Conservation (phyloP, 2,329 filamentous ascomycete genomes). For the Karstenula rhodostoma region DNA sequence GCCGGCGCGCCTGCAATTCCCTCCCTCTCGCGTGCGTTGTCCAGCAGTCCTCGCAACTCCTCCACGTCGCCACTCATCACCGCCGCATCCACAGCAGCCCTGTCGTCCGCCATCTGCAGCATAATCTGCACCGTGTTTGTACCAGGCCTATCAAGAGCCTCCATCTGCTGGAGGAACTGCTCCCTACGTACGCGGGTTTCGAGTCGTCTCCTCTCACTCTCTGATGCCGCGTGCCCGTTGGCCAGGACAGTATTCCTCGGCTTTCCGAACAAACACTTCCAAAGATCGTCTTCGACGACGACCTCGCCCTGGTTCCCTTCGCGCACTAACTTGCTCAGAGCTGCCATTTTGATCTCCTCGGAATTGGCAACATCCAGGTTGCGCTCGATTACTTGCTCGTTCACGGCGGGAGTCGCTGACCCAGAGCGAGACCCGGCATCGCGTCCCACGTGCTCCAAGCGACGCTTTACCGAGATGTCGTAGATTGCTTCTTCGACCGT, state of each 20-base stretch:
- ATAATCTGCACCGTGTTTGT: too few species aligned
- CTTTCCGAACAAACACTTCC: conserved; percentile 85
- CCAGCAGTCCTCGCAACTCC: background rate
- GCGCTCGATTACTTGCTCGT: conserved; percentile 60
- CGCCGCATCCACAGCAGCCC: background rate
- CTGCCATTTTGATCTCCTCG: conserved; percentile 78
- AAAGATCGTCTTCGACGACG: conserved; percentile 80
- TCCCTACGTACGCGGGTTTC: conserved; percentile 1
- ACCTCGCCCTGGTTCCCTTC: conserved; percentile 78
- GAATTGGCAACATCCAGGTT: conserved; percentile 84
- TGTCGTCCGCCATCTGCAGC: background rate
- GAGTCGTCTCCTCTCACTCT: background rate
- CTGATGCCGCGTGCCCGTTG: background rate
- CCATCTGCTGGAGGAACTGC: conserved; percentile 4
- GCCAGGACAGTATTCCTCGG: background rate
- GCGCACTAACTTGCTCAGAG: conserved; percentile 75
- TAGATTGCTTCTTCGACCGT: conserved; percentile 95
- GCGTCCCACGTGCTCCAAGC: conserved; percentile 77
- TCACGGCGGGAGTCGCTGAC: conserved; percentile 47
- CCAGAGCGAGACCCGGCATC: conserved; percentile 22
- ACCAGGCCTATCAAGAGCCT: background rate
- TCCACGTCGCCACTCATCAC: background rate
- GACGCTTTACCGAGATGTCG: conserved; percentile 79
- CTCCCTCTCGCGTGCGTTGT: background rate
- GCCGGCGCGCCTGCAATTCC: background rate